Evolutionary conservation across 176 grass and related monocot genomes (phyloP).

Genomic region (Rhynchospora breviuscula): DNA sequence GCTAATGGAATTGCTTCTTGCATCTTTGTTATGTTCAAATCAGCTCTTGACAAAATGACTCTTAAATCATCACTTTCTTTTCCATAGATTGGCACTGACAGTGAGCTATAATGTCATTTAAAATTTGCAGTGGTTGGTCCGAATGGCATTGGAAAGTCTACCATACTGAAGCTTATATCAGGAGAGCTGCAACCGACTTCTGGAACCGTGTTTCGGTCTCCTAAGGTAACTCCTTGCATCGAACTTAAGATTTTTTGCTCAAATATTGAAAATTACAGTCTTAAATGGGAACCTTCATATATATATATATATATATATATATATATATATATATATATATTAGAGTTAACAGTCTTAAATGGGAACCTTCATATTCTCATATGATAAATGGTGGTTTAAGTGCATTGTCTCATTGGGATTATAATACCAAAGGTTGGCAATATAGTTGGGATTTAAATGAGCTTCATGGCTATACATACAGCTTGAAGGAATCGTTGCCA

Average conservation of each 20-base stretch:
- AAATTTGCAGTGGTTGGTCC: slow-evolving; percentile 81
- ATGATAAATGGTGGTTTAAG: not conserved
- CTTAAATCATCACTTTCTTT: not conserved
- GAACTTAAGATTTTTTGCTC: not conserved
- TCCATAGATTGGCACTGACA: not conserved
- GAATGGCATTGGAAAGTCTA: slow-evolving; percentile 98
- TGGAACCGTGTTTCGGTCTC: slow-evolving; percentile 82
- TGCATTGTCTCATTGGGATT: not conserved
- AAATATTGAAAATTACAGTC: not conserved
- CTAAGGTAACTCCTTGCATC: slow-evolving; percentile 53
- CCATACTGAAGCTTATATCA: slow-evolving; percentile 93
- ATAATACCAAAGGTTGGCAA: not conserved
- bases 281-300: not conserved
- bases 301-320: too few species aligned
- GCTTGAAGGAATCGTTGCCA: not conserved
- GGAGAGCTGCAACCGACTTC: slow-evolving; percentile 97
- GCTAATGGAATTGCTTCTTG: not conserved
- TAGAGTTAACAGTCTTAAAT: too few species aligned
- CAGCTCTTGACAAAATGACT: not conserved
- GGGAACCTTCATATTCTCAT: not conserved
- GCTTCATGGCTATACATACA: not conserved
- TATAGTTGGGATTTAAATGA: not conserved
- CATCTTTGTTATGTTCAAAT: slow-evolving; percentile 6
- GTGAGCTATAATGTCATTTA: slow-evolving; percentile 7
- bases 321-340: too few species aligned